These are phyloP conservation scores for Penicillium canariense DNA, from an alignment of 495 filamentous ascomycete genomes.

Conservation along the genomic window DNA sequence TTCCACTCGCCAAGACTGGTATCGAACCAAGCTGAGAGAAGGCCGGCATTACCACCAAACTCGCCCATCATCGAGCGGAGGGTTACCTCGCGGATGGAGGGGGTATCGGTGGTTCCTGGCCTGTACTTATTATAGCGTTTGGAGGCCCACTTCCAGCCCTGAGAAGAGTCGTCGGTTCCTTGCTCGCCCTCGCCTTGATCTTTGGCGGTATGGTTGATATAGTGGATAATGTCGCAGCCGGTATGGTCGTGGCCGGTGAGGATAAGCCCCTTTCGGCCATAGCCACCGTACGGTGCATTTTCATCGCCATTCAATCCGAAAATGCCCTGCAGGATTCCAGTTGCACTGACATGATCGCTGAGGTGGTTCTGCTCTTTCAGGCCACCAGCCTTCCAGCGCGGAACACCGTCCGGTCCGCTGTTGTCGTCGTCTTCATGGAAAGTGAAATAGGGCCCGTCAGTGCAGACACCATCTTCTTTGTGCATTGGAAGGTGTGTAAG, in stretches of 20 bases:
- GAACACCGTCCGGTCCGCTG: slow-evolving; percentile 22
- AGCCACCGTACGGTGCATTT: slow-evolving; percentile 49
- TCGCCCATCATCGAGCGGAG: slow-evolving; percentile 99
- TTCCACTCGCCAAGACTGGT: slow-evolving; percentile 63
- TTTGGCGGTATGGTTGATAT: slow-evolving; percentile 49
- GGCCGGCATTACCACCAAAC: slow-evolving; percentile 81
- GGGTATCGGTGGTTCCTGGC: slow-evolving; percentile 9
- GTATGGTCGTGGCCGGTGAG: slow-evolving; percentile 93
- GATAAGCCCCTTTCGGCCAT: slow-evolving; percentile 69
- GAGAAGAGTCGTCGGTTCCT: slow-evolving; percentile 20
- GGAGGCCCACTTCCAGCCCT: slow-evolving; percentile 35
- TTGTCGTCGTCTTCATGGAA: slow-evolving; percentile 58
- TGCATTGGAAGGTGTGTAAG: slow-evolving; percentile 91
- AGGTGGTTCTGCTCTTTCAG: slow-evolving; percentile 93
- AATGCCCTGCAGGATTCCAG: slow-evolving; percentile 70
- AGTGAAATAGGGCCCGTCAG: slow-evolving; percentile 76
- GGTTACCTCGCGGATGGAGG: slow-evolving; percentile 78
- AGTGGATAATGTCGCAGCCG: slow-evolving; percentile 87
- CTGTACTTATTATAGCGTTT: slow-evolving; percentile 24
- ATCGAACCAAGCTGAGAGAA: slow-evolving; percentile 90
- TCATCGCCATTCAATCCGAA: slow-evolving; percentile 69
- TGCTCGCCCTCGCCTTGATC: slow-evolving; percentile 5
- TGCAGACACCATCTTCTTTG: slow-evolving; percentile 78
- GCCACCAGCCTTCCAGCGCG: slow-evolving; percentile 53
- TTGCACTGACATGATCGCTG: slow-evolving; percentile 56